Evolutionary conservation across 1,284 basidiomycete genomes (phyloP).

Genomic region (Fomitopsis palustris): DNA sequence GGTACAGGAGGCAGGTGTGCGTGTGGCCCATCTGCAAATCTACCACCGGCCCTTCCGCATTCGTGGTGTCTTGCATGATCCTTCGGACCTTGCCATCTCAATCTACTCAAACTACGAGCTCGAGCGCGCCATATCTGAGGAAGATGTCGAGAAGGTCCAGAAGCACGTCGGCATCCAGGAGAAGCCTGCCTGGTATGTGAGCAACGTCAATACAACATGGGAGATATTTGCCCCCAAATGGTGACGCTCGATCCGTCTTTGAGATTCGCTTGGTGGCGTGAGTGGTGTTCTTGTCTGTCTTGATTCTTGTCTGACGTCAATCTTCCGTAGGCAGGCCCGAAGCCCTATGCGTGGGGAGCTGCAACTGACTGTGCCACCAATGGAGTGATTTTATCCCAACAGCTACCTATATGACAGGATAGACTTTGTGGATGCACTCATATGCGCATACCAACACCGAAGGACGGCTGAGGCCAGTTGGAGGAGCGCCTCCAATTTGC

Average conservation of each 20-base stretch:
- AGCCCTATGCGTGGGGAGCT: no score
- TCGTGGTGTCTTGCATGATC: not conserved
- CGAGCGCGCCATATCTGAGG: not conserved
- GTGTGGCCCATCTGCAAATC: not conserved
- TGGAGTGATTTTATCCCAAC: no score
- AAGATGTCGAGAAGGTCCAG: not conserved
- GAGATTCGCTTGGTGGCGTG: no score
- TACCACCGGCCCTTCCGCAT: not conserved
- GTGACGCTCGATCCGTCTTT: no score
- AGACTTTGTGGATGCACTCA: no score
- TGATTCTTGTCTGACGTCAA: no score
- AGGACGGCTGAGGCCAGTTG: constrained; percentile 58
- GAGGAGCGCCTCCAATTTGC: constrained; percentile 28
- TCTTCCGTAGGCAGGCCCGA: no score
- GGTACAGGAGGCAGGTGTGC: not conserved
- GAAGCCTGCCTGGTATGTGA: not conserved
- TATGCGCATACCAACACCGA: constrained; percentile 34
- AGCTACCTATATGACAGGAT: no score
- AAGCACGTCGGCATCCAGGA: not conserved
- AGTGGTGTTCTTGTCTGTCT: no score
- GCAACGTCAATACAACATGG: not conserved
- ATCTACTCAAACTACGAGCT: not conserved
- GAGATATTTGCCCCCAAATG: not conserved
- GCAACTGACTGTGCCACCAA: no score
- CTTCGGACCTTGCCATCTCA: not conserved